A percentile compares a stretch with the other conserved stretches of the same genome.
phyloP scores from a whole-genome alignment of 495 filamentous ascomycete genomes.

The Aspergillus sclerotioniger region DNA sequence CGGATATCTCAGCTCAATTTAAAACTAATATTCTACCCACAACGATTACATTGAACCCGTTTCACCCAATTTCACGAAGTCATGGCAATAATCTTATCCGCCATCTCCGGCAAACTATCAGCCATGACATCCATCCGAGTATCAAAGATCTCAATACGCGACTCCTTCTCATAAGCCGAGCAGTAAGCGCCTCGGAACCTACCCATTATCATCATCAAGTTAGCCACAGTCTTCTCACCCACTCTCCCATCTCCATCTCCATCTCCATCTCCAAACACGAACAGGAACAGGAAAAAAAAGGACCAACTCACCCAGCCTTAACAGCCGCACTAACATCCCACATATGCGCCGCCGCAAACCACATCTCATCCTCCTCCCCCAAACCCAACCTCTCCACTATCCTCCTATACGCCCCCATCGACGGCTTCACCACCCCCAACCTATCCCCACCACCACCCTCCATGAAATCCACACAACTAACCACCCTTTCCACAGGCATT shows the following conservation, averaged over 20 bases:
- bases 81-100: conserved; percentile 25
- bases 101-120: conserved; percentile 28
- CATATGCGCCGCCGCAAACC: conserved; percentile 42
- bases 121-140: conserved; percentile 30
- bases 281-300: too few species aligned
- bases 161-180: conserved; percentile 30
- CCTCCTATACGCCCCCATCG: conserved; percentile 30
- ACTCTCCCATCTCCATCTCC: too few species aligned
- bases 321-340: conserved; percentile 38
- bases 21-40: too few species aligned
- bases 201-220: too few species aligned
- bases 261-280: too few species aligned
- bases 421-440: conserved; percentile 32
- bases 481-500: conserved; percentile 40
- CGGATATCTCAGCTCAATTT: too few species aligned
- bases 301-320: conserved; percentile 12
- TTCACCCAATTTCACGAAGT: too few species aligned
- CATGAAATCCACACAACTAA: conserved; percentile 24
- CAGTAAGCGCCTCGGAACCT: conserved; percentile 35
- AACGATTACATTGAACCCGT: too few species aligned
- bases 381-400: conserved; percentile 18
- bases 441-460: conserved; percentile 16
- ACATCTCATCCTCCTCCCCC: conserved; percentile 20
- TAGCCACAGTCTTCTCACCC: too few species aligned
- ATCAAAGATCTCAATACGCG: conserved; percentile 29